Conservation (phyloP, 805 yeast species). For the Allodekkera sacchari region DNA sequence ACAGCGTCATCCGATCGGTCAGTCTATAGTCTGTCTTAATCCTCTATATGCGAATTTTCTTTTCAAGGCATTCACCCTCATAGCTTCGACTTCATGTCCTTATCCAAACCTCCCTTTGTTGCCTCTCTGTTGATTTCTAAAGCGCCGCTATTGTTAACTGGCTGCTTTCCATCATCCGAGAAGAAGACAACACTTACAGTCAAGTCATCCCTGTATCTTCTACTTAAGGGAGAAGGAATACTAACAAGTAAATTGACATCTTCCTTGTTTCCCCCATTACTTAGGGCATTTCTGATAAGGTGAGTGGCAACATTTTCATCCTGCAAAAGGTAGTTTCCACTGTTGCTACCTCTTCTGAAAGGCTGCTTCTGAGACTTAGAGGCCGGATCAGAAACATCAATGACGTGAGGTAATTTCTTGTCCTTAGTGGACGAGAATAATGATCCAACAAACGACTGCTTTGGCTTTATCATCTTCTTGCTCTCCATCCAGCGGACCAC, state of each 20-base stretch:
- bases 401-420: conserved; percentile 49
- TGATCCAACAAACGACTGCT: conserved; percentile 36
- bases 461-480: conserved; percentile 51
- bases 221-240: conserved; percentile 84
- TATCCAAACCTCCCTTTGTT: conserved; percentile 44
- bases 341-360: conserved; percentile 40
- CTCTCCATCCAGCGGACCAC: conserved; percentile 91
- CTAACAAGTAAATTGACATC: conserved; percentile 83
- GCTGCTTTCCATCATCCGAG: conserved; percentile 42
- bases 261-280: conserved; percentile 79
- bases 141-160: conserved; percentile 36
- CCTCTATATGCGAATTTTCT: background rate
- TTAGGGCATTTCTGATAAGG: conserved; percentile 83
- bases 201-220: conserved; percentile 90
- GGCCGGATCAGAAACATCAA: conserved; percentile 51
- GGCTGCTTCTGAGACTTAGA: conserved; percentile 64
- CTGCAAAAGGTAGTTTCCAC: conserved; percentile 47
- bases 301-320: conserved; percentile 92
- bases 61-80: conserved; percentile 11
- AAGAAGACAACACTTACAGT: conserved; percentile 95
- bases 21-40: background rate
- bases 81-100: conserved; percentile 38
- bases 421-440: conserved; percentile 23
- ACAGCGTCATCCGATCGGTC: too few relatives aligned
- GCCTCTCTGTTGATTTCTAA: conserved; percentile 50